Evolutionary conservation across 2,329 filamentous ascomycete species (phyloP).

Genomic region (Aschersonia sp.): DNA sequence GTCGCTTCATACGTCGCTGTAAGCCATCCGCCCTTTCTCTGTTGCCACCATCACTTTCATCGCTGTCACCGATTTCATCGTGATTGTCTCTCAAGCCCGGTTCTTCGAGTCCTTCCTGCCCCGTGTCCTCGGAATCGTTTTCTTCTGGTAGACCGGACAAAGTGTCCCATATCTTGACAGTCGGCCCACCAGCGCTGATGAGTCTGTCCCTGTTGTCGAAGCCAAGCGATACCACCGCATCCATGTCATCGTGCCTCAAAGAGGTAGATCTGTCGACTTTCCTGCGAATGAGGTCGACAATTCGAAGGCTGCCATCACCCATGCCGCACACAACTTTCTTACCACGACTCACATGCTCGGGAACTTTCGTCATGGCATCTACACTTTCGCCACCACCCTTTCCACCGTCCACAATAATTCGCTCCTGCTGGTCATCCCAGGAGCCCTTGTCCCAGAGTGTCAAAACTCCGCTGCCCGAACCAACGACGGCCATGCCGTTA

Average conservation of each 20-base stretch:
- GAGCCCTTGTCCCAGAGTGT: constrained; percentile 89
- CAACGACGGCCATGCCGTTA: constrained; percentile 65
- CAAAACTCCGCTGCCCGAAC: constrained; percentile 62
- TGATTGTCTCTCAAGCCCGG: constrained; percentile 13
- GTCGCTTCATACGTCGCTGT: constrained; percentile 30
- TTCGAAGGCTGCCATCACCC: constrained; percentile 63
- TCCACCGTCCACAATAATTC: constrained; percentile 59
- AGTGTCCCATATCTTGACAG: constrained; percentile 89
- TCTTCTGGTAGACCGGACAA: constrained; percentile 37
- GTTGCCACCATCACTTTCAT: constrained; percentile 28
- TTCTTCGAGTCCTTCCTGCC: constrained; percentile 27
- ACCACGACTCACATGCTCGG: constrained; percentile 52
- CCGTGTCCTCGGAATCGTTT: constrained; percentile 30
- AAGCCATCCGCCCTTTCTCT: constrained; percentile 17
- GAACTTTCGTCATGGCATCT: constrained; percentile 61
- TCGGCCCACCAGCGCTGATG: constrained; percentile 75
- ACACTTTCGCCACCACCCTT: constrained; percentile 58
- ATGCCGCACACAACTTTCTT: constrained; percentile 69
- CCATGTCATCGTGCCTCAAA: constrained; percentile 65
- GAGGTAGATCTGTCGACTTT: constrained; percentile 52
- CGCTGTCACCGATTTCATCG: constrained; percentile 30
- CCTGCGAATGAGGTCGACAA: constrained; percentile 63
- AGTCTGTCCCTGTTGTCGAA: constrained; percentile 79
- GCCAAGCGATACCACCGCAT: constrained; percentile 66
- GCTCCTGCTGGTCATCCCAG: constrained; percentile 91